Evolutionary conservation across 371 early-diverging fungal species (phyloP), one percentile per base, ranked within the genome.

Genomic region (Mucor ambiguus): DNA sequence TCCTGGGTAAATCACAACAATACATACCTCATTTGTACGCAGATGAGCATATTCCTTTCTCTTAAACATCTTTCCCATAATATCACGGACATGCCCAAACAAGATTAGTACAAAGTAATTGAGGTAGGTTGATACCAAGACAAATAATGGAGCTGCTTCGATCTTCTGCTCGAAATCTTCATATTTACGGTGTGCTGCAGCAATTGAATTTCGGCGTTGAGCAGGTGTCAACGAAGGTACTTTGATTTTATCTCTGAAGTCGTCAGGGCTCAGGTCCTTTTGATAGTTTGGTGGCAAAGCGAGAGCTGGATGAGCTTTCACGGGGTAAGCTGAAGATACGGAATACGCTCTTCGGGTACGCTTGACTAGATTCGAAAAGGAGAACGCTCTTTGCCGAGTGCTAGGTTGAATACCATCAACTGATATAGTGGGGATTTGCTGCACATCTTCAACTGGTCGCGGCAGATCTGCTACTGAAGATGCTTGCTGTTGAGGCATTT

Each of bases 41-140:
- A 96, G 76, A 76, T 94, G 89, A 37, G 79, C 74, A 79, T 92
- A 95, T 65, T 87, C 81, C 58, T 87, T 79, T 9, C 87, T 84
- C 33, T 86, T 83, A 65, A 94, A 86, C 16, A 90, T 63, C 81
- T 92, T 94, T 58, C 96, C 96, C 63, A 92, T 84, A 67, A 93
- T 90, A 81, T 93, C 98, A 18, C 96, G 84, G 63, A 96, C 67
- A 80, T 98, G 97, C 24, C 98, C 99, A 81, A 95, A 90, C 56
- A 95, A 80, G 38, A 98, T 95, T 66, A 99, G 88, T 70, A 98
- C 86, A 68, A 97, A 89, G 85, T 94, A 99, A 60, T 93, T 92
- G 32, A 99, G 81, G 83, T 98, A 99, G 38, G 99, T 98, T 16
- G 96, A 94, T 32, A 98, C 89, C 41, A 98, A 82, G 67, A 86